Base-by-base conservation (phyloP, 169 alveolate genomes). In the Eimeria necatrix region DNA sequence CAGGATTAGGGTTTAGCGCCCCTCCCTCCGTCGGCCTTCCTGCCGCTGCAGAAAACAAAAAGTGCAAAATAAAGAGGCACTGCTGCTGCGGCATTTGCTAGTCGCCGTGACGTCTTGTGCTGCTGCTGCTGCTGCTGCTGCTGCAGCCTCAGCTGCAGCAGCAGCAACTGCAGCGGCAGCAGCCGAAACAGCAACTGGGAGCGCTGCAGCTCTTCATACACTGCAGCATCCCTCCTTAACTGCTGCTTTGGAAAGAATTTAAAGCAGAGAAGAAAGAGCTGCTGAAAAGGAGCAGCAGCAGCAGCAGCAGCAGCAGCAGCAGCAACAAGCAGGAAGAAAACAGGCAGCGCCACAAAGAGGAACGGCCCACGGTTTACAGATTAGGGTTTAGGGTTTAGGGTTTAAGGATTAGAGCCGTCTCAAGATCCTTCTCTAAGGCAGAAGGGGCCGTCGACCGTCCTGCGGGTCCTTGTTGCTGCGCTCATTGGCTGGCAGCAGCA, bases 261-360 rank as follows among this genome's bases (percentile, higher is more conserved):
- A 9, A 56, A 14, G 14, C 20, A 56, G 14, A 56, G 64, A 56
- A 56, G 64, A 56, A 14, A 14, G 14, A 56, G 64, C 8, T 9
- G 14, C 64, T 9, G 20, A 56, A 56, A 56, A 9, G 64, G 64
- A 14, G 14, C 14, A 56, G 64, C 64, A 56, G 64, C 14, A 14
- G 64, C 64, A 56, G 64, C 64, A 56, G 64, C 64, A n/a, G n/a
- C n/a, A n/a, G 64, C 64, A 56, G 20, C 64, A 56, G 64, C 64
- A 56, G 64, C 64, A 8, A 14, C 64, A 14, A 56, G 64, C 8
- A 9, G 20, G 14, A 56, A 14, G 14, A 8, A 14, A 8, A 9
- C 64, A 56, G 64, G 64, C 14, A 56, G 14, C 20, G 8, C 64
- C 64, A 56, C 20, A 56, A 56, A 56, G 64, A 56, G 64, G n/a